Conservation (phyloP, 805 yeast genomes). For the Metschnikowia gelsemii region DNA sequence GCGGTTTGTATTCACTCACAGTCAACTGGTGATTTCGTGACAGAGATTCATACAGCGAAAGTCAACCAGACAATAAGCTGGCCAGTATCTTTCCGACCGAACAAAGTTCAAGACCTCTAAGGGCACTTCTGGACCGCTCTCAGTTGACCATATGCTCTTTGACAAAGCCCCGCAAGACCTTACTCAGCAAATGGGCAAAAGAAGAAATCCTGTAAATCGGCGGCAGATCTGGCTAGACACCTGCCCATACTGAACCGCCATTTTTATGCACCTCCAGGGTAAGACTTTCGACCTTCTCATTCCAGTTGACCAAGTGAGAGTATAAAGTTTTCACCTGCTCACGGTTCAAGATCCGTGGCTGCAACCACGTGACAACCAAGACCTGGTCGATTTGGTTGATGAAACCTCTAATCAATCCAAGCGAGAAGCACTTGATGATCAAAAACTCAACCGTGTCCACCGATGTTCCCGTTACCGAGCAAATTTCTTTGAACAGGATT, state of each 20-base stretch:
- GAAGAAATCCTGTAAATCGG: too few relatives aligned
- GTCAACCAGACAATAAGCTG: too few relatives aligned
- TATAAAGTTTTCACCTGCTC: constrained; percentile 79
- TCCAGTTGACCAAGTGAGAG: constrained; percentile 75
- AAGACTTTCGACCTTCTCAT: constrained; percentile 64
- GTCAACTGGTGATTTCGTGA: too few relatives aligned
- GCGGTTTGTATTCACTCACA: too few relatives aligned
- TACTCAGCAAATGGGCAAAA: too few relatives aligned
- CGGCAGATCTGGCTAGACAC: too few relatives aligned
- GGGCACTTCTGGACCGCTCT: too few relatives aligned
- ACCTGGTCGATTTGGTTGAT: constrained; percentile 83
- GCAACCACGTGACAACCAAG: constrained; percentile 88
- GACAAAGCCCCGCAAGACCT: too few relatives aligned
- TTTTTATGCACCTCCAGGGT: constrained; percentile 38
- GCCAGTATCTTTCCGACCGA: too few relatives aligned
- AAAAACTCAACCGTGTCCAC: constrained; percentile 82
- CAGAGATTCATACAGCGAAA: too few relatives aligned
- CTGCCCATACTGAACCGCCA: constrained; percentile 46
- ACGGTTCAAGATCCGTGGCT: constrained; percentile 86
- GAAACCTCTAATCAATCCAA: constrained; percentile 81
- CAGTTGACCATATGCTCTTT: too few relatives aligned
- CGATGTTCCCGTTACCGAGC: constrained; percentile 61
- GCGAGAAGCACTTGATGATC: constrained; percentile 85
- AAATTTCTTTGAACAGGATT: constrained; percentile 70
- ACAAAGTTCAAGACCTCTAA: too few relatives aligned